phyloP scores from a whole-genome alignment of 192 early-diverging fungal genomes.

The Backusella westeae region DNA sequence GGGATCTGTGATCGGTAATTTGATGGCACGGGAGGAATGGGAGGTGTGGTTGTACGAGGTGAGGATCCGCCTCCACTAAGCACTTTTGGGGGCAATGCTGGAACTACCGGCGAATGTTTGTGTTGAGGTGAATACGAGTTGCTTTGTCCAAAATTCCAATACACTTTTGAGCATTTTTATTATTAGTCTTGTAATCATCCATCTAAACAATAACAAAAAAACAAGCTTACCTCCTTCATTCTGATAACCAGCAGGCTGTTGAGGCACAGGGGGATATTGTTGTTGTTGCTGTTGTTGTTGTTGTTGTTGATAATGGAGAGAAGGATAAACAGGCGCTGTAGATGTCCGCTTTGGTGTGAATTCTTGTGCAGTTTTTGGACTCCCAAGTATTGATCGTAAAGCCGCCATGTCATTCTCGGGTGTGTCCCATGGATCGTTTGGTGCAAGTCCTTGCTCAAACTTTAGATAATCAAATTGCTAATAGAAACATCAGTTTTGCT shows the following conservation, averaged over 20 bases:
- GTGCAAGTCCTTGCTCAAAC: slow-evolving; percentile 63
- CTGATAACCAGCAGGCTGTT: background rate
- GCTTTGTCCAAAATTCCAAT: slow-evolving; percentile 14
- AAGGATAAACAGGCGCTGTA: background rate
- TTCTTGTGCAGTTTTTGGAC: background rate
- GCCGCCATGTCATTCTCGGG: slow-evolving; percentile 55
- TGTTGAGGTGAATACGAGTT: slow-evolving; percentile 3
- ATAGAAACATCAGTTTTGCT: background rate
- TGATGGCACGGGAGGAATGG: slow-evolving; percentile 5
- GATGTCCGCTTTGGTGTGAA: background rate
- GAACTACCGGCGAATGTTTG: background rate
- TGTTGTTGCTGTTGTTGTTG: background rate
- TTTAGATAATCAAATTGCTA: slow-evolving; percentile 49
- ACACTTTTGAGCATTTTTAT: background rate
- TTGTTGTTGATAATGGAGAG: background rate
- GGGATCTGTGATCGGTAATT: slow-evolving; percentile 2
- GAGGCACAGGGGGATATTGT: background rate
- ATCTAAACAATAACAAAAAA: background rate
- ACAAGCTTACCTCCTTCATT: slow-evolving; percentile 13
- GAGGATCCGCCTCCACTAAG: slow-evolving; percentile 9
- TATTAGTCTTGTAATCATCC: background rate
- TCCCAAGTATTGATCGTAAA: slow-evolving; percentile 51
- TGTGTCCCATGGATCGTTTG: slow-evolving; percentile 62
- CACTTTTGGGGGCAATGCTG: slow-evolving; percentile 29
- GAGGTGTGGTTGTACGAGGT: slow-evolving; percentile 3